phyloP scores from a whole-genome alignment of 2,329 filamentous ascomycete genomes.

The Fusarium continuum region DNA sequence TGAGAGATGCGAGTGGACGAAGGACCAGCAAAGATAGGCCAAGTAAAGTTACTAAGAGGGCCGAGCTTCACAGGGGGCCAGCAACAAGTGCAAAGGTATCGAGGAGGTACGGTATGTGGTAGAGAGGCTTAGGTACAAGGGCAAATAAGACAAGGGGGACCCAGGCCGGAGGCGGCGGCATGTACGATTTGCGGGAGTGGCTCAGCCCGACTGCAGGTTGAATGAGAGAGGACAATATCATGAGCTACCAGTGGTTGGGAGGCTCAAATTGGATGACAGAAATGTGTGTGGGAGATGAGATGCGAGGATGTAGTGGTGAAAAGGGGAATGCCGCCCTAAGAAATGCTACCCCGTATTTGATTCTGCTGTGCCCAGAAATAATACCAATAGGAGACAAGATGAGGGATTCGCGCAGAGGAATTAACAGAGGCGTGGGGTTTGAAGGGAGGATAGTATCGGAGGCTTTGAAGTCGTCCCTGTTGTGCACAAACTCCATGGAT shows the following conservation, averaged over 20 bases:
- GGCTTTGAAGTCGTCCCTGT: constrained; percentile 29
- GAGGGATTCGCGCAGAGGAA: constrained; percentile 24
- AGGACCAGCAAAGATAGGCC: constrained; percentile 24
- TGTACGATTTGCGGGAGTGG: constrained; percentile 40
- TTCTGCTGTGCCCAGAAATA: constrained; percentile 23
- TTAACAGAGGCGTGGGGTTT: constrained; percentile 21
- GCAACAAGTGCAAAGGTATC: constrained; percentile 15
- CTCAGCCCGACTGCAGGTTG: constrained; percentile 27
- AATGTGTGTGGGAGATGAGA: constrained; percentile 15
- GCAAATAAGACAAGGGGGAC: constrained; percentile 29
- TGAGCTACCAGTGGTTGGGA: constrained; percentile 33
- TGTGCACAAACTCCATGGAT: constrained; percentile 4
- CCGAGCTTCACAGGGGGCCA: constrained; percentile 29
- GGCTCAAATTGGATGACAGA: constrained; percentile 33
- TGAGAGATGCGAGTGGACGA: constrained; percentile 30
- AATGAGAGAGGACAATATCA: constrained; percentile 24
- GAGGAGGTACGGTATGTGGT: constrained; percentile 23
- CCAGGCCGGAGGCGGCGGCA: constrained; percentile 22
- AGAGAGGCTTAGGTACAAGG: constrained; percentile 27
- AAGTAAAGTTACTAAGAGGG: constrained; percentile 23
- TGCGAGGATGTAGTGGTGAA: constrained; percentile 5
- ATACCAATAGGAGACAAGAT: constrained; percentile 32
- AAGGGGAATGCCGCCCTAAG: constrained; percentile 31
- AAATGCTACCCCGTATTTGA: constrained; percentile 26
- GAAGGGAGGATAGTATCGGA: constrained; percentile 29